These are phyloP conservation scores for Kwoniella dejecticola DNA, from an alignment of 768 basidiomycete genomes.

Conservation along the genomic window DNA sequence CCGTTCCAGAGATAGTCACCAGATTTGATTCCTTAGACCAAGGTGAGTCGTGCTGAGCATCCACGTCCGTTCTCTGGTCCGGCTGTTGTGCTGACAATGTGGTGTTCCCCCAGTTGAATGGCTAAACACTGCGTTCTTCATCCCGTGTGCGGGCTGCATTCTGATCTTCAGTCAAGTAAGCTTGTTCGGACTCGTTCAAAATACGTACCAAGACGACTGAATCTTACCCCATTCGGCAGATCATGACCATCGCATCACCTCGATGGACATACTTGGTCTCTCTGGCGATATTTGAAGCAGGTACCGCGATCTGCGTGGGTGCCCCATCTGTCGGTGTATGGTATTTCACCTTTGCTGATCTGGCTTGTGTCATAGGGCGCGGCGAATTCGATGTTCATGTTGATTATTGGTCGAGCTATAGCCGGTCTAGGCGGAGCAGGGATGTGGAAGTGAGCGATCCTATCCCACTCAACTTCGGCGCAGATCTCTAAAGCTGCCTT, in stretches of 20 bases:
- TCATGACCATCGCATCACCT: constrained; percentile 35
- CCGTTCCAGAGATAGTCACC: constrained; percentile 32
- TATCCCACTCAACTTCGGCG: neutral
- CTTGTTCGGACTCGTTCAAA: neutral
- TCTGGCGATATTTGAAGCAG: constrained; percentile 28
- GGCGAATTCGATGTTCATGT: constrained; percentile 29
- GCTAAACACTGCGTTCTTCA: constrained; percentile 38
- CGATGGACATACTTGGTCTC: constrained; percentile 30
- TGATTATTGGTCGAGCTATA: constrained; percentile 36
- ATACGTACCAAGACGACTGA: neutral
- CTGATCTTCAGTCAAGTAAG: constrained; percentile 30
- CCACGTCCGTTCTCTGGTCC: neutral
- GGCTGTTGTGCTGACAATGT: neutral
- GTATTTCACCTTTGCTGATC: neutral
- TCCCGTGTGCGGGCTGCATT: constrained; percentile 35
- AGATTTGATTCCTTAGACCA: constrained; percentile 27
- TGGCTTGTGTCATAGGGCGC: constrained; percentile 9
- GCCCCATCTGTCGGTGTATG: too few relatives aligned
- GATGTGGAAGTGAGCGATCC: constrained; percentile 28
- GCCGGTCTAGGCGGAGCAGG: constrained; percentile 37
- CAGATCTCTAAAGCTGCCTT: too few relatives aligned
- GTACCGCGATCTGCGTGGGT: constrained; percentile 35
- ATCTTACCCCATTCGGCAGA: constrained; percentile 5
- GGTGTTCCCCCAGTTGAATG: neutral
- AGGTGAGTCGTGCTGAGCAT: too few relatives aligned